Evolutionary conservation across 2,329 filamentous ascomycete species (phyloP).

Genomic region (Alternaria hordeiaustralica): DNA sequence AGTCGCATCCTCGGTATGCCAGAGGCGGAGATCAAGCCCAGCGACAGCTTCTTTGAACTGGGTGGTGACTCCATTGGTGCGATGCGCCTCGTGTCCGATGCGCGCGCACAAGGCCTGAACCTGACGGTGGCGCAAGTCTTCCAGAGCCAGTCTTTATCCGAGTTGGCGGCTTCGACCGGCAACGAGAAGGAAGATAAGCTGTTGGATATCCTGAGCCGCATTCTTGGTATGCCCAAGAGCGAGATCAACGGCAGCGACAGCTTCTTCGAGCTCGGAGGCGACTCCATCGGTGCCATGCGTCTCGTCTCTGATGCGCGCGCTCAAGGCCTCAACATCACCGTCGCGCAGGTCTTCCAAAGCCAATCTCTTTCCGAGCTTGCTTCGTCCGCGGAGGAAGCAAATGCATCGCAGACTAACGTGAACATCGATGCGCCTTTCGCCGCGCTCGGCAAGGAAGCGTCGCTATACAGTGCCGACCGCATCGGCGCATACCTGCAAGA

Average conservation of each 20-base stretch:
- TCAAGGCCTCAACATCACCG: slow-evolving; percentile 48
- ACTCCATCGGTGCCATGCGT: slow-evolving; percentile 56
- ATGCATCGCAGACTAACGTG: slow-evolving; percentile 19
- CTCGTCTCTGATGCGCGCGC: slow-evolving; percentile 50
- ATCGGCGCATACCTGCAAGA: slow-evolving; percentile 62
- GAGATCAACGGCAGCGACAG: slow-evolving; percentile 50
- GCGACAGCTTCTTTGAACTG: slow-evolving; percentile 54
- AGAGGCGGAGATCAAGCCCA: slow-evolving; percentile 43
- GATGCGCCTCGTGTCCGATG: slow-evolving; percentile 53
- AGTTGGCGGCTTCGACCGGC: slow-evolving; percentile 60
- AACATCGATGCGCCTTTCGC: slow-evolving; percentile 58
- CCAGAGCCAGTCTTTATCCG: slow-evolving; percentile 51
- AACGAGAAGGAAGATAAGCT: slow-evolving; percentile 42
- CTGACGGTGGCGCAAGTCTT: slow-evolving; percentile 56
- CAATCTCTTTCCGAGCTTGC: slow-evolving; percentile 50
- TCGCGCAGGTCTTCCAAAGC: slow-evolving; percentile 54
- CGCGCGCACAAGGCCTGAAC: slow-evolving; percentile 43
- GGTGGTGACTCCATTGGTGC: slow-evolving; percentile 57
- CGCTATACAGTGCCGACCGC: slow-evolving; percentile 55
- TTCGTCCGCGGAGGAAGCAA: slow-evolving; percentile 39
- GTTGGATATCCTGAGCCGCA: slow-evolving; percentile 31
- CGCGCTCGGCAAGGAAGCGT: slow-evolving; percentile 53
- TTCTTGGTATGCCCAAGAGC: slow-evolving; percentile 36
- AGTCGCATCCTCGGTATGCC: slow-evolving; percentile 37
- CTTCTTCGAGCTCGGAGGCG: slow-evolving; percentile 57